Evolutionary conservation across 176 grass and related monocot genomes (phyloP), one percentile per base, ranked within the genome.

Genomic region (Musa beccarii): DNA sequence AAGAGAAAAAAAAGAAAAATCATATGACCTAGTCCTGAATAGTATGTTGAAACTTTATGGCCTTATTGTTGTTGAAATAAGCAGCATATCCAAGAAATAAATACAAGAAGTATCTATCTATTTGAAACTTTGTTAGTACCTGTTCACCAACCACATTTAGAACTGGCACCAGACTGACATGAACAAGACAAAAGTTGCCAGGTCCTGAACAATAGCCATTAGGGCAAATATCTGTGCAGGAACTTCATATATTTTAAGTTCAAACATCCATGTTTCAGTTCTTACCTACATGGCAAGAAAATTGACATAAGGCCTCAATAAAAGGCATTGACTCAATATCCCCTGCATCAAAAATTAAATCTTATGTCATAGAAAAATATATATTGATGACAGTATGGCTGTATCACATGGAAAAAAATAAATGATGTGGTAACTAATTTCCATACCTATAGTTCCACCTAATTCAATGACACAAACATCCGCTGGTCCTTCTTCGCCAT

Each of bases 381-480:
- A 62, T 62, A 62, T 7, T 15, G 9, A 62, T 62, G 57, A 62
- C 57, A 62, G 20, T 3, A 15, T 19, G 6, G 20, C 20, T 62
- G 20, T 21, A 62, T 15, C 20, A 20, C 9, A 62, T 19, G 57
- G 57, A 17, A 62, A 17, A 20, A 21, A 6, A 21, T 19, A 15
- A 19, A 15, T 62, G 15, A 59, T 62, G 1, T 17, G 7, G 17
- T 21, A 4, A 28, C 23, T 66, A 26, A 20, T 66, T 66, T 26
- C 9, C 72, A 24, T 78, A 86, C 84, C 84, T 82, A 82, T 82
- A 9, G 84, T 86, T 73, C 84, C 84, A 26, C 84, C 84, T 29
- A 86, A 54, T 75, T 86, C 84, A 70, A 86, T 86, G 20, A 86
- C 49, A 70, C 84, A 86, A 61, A 86, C 75, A 86, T 86, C 84